Conservation (phyloP, 140 eudicot genomes). For the Oenanthe javanica region DNA sequence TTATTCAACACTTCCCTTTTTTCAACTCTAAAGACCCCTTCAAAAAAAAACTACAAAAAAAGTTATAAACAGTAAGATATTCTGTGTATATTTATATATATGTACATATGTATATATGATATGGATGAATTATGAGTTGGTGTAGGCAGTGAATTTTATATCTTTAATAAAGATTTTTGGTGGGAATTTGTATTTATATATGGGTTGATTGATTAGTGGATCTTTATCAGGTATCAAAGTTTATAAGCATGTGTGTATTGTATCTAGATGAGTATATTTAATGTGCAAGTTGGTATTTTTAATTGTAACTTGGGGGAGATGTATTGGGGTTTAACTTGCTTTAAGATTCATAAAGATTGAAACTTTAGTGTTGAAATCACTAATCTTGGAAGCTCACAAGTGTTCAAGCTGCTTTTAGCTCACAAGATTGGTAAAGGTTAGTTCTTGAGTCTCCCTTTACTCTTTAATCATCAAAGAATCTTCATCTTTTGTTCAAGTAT, state of each 20-base stretch:
- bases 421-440: not conserved
- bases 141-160: not conserved
- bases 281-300: constrained; percentile 6
- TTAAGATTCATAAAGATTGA: constrained; percentile 1
- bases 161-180: not conserved
- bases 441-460: not conserved
- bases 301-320: not conserved
- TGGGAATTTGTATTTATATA: not conserved
- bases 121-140: not conserved
- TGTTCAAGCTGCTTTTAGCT: no score
- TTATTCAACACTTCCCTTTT: not conserved
- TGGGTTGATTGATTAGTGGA: not conserved
- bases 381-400: not conserved
- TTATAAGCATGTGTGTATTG: not conserved
- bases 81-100: not conserved
- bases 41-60: no score
- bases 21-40: not conserved
- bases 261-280: not conserved
- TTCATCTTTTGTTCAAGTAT: not conserved
- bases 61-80: not conserved
- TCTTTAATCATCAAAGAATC: not conserved
- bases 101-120: not conserved
- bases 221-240: not conserved
- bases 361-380: not conserved
- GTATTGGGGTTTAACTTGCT: not conserved